Percentiles rank a stretch among this genome's conserved stretches.
Evolutionary conservation across 2,329 filamentous ascomycete species (phyloP).

Genomic region (Xylaria sp.): DNA sequence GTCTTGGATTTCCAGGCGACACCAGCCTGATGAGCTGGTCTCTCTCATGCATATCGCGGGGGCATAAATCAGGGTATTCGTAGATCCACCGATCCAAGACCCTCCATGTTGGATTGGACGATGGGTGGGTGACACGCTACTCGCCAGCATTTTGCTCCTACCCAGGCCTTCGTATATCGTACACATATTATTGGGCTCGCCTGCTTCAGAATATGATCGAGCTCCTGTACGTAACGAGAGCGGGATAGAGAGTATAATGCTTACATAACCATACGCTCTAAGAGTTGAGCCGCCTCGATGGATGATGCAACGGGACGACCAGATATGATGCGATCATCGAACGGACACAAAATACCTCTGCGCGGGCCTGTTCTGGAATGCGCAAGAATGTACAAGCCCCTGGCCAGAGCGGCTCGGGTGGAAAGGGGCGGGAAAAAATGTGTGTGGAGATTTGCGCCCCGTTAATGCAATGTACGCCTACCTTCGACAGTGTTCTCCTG

Average conservation of each 20-base stretch:
- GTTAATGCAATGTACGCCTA: background rate
- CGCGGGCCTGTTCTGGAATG: background rate
- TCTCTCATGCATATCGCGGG: background rate
- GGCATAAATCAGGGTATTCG: background rate
- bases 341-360: background rate
- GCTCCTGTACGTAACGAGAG: background rate
- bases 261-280: background rate
- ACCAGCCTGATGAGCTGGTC: background rate
- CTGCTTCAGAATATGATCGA: too few relatives aligned
- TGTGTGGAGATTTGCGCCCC: background rate
- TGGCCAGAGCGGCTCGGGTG: background rate
- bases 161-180: background rate
- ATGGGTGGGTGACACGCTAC: background rate
- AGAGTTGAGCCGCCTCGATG: background rate
- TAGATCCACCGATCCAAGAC: background rate
- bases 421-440: background rate
- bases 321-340: background rate
- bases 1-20: background rate
- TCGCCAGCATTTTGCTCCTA: too few relatives aligned
- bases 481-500: background rate
- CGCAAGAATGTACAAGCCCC: background rate
- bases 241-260: background rate
- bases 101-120: background rate
- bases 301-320: background rate
- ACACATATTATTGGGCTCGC: too few relatives aligned